Conservation (phyloP, 441 rosid species). For the Dalechampia spathulata region DNA sequence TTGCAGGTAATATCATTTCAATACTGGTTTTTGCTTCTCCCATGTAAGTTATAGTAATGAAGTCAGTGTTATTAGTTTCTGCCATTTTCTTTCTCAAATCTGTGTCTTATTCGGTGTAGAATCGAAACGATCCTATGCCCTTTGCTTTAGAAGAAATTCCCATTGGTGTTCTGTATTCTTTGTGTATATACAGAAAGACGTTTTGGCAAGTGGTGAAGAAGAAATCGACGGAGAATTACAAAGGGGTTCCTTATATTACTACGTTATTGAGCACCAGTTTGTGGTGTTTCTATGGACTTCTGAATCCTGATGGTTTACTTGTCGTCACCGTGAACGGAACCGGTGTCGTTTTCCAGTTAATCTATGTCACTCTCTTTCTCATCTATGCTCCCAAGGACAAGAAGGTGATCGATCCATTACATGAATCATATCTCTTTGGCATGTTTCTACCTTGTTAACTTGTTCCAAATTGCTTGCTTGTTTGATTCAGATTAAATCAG, state of each 20-base stretch:
- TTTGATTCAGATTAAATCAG: conserved; percentile 30
- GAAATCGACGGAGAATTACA: conserved; percentile 51
- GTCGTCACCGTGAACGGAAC: conserved; percentile 44
- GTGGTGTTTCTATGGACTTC: conserved; percentile 58
- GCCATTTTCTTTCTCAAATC: no score
- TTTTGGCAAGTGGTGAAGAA: conserved; percentile 37
- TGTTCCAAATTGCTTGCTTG: not conserved
- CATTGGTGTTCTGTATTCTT: no score
- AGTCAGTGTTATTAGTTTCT: no score
- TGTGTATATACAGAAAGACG: conserved; percentile 26
- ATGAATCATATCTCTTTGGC: no score
- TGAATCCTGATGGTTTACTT: conserved; percentile 47
- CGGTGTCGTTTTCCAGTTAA: conserved; percentile 38
- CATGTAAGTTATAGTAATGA: conserved; percentile 27
- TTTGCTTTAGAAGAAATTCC: no score
- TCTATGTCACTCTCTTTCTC: conserved; percentile 44
- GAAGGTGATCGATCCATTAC: conserved; percentile 25
- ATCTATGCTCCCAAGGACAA: conserved; percentile 36
- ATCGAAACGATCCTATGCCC: no score
- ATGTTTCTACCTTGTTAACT: no score
- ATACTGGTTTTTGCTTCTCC: conserved; percentile 44
- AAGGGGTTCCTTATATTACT: conserved; percentile 46
- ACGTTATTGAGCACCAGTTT: conserved; percentile 50
- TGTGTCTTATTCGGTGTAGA: no score
- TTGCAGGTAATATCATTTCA: conserved; percentile 49